Base-by-base conservation (phyloP, 2,329 filamentous ascomycete genomes). In the Aspergillus latus region DNA sequence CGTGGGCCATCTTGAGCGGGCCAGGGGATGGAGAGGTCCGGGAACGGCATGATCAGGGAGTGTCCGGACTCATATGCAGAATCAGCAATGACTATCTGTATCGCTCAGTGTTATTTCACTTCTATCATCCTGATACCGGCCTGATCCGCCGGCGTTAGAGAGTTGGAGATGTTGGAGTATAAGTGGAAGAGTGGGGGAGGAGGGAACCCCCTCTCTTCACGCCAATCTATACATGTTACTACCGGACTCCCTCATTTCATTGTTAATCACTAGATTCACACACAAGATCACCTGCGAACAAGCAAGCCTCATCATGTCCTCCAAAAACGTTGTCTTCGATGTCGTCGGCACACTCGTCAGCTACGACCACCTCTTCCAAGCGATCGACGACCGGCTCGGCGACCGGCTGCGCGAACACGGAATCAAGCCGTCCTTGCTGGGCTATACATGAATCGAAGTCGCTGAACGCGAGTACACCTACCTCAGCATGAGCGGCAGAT, bases 381-480 rank as follows among this genome's bases (percentile, higher is more conserved):
- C 69, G 42, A 72, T 79, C 46, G 67, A 74, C 29, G 49, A 64
- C 40, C 68, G 66, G 13, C 67, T 79, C 8, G 76, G 76, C 42
- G 52, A 67, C 21, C 68, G 68, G 26, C 71, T 80, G 2, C 63
- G 63, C 32, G 53, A 61, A 15, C 58, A 73, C 29, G 66, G 59
- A 26, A 72, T 79, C 54, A 70, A 69, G 4, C 64, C 75, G 0
- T 67, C 66, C 10, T 64, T 74, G 4, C 73, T 79, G 8, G 76
- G 72, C 11, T 75, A 69, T 48, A 66, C 73, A 4, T 79, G 75
- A 76, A 72, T 76, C 59, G 73, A 74, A 46, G 67, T 68, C 3
- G 71, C 75, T 3, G 77, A 79, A 54, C 69, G 72, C 4, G 75
- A 80, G 58, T 79, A 76, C 62, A 79, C 76, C 5, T 78, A 74